Evolutionary conservation across 768 basidiomycete genomes (phyloP).

Genomic region (Calocera cornea): DNA sequence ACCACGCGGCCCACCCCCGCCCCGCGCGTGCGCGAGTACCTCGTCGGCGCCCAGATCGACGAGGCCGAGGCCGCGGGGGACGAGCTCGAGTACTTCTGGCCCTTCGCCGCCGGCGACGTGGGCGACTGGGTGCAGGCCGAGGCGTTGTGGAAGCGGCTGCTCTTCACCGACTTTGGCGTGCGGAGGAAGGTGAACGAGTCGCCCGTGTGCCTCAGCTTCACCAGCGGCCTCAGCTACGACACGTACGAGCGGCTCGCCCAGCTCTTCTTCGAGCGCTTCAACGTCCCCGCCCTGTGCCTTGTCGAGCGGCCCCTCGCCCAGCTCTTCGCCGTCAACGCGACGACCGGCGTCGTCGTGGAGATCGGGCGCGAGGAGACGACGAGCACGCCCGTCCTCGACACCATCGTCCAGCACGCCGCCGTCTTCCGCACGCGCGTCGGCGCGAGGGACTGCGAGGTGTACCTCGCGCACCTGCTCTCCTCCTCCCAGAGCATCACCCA

Average conservation of each 20-base stretch:
- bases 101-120: conserved; percentile 60
- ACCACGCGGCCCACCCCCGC: not conserved
- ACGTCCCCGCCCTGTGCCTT: conserved; percentile 67
- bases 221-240: conserved; percentile 47
- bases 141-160: conserved; percentile 78
- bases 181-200: conserved; percentile 79
- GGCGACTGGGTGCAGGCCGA: conserved; percentile 75
- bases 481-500: conserved; percentile 52
- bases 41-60: conserved; percentile 68
- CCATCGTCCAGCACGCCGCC: conserved; percentile 42
- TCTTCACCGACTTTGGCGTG: conserved; percentile 61
- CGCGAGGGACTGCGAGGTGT: conserved; percentile 54
- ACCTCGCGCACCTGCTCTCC: conserved; percentile 60
- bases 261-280: conserved; percentile 86
- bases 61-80: conserved; percentile 64
- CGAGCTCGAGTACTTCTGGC: conserved; percentile 66
- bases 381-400: conserved; percentile 65
- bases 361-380: conserved; percentile 65
- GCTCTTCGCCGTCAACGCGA: conserved; percentile 58
- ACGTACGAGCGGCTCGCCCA: conserved; percentile 64
- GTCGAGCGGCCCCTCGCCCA: conserved; percentile 76
- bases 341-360: conserved; percentile 69
- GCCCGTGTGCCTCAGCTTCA: conserved; percentile 62
- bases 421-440: conserved; percentile 51
- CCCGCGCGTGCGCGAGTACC: conserved; percentile 42